phyloP scores from a whole-genome alignment of 768 basidiomycete genomes.

The Jaapia argillacea region DNA sequence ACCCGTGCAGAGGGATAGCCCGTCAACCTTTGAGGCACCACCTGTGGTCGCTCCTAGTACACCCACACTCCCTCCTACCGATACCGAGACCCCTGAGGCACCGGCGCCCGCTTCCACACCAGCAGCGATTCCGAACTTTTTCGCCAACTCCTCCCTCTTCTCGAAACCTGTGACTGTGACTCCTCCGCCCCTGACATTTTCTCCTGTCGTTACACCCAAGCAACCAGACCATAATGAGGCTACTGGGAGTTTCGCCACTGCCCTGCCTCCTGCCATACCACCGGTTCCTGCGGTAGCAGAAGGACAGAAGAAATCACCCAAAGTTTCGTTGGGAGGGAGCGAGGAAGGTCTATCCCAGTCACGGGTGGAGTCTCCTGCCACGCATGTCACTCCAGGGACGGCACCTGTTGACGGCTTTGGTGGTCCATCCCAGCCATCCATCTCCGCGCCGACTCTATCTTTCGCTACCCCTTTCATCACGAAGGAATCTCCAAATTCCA shows the following conservation, averaged over 20 bases:
- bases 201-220: neutral
- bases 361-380: too few species aligned
- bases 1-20: conserved; percentile 1
- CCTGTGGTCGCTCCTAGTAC: neutral
- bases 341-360: neutral
- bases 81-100: conserved; percentile 12
- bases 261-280: conserved; percentile 14
- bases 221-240: too few species aligned
- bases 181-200: neutral
- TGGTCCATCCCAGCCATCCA: too few species aligned
- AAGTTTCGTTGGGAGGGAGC: neutral
- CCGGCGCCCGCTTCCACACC: conserved; percentile 7
- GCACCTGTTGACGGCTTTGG: too few species aligned
- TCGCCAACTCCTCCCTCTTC: conserved; percentile 40
- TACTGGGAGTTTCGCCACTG: too few species aligned
- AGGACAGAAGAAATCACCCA: neutral
- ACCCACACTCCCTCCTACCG: neutral
- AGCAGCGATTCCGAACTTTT: conserved; percentile 50
- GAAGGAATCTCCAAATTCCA: too few species aligned
- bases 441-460: too few species aligned
- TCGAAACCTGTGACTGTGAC: conserved; percentile 19
- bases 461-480: too few species aligned
- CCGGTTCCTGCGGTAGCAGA: conserved; percentile 8
- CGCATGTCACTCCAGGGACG: too few species aligned
- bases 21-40: conserved; percentile 12